phyloP scores from a whole-genome alignment of 352 stramenopile species.

The Pythium grandisporangium region DNA sequence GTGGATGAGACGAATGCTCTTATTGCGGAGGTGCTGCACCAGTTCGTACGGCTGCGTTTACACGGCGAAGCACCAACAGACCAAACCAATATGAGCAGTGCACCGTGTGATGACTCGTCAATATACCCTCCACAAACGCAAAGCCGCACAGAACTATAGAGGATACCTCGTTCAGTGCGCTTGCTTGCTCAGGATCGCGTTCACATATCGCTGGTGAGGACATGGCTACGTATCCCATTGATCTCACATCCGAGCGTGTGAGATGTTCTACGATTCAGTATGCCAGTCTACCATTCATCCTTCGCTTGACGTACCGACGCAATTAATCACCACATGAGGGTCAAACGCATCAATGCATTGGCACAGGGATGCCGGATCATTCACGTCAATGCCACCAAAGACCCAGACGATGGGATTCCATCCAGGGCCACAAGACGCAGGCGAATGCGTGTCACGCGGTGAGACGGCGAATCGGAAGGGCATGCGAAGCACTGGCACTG shows the following conservation, averaged over 20 bases:
- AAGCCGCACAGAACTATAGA: too few relatives aligned
- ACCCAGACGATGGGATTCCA: too few relatives aligned
- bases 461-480: slow-evolving; percentile 17
- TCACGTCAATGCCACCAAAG: slow-evolving; percentile 32
- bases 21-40: slow-evolving; percentile 19
- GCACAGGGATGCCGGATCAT: slow-evolving; percentile 14
- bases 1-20: slow-evolving; percentile 29
- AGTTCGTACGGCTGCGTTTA: slow-evolving; percentile 20
- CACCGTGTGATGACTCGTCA: too few relatives aligned
- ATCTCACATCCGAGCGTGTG: too few relatives aligned
- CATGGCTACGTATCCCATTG: too few relatives aligned
- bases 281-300: too few relatives aligned
- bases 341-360: slow-evolving; percentile 25
- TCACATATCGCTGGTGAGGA: slow-evolving; percentile 49
- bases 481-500: slow-evolving; percentile 12
- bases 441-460: too few relatives aligned
- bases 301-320: slow-evolving; percentile 31
- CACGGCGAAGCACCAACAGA: not conserved
- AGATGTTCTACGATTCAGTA: too few relatives aligned
- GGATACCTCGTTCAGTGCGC: slow-evolving; percentile 34
- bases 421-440: too few relatives aligned
- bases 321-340: slow-evolving; percentile 44
- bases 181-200: slow-evolving; percentile 25
- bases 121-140: too few relatives aligned
- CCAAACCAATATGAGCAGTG: too few relatives aligned